These are phyloP conservation scores for Suillus fuscotomentosus DNA, from an alignment of 768 basidiomycete species.

Conservation along the genomic window DNA sequence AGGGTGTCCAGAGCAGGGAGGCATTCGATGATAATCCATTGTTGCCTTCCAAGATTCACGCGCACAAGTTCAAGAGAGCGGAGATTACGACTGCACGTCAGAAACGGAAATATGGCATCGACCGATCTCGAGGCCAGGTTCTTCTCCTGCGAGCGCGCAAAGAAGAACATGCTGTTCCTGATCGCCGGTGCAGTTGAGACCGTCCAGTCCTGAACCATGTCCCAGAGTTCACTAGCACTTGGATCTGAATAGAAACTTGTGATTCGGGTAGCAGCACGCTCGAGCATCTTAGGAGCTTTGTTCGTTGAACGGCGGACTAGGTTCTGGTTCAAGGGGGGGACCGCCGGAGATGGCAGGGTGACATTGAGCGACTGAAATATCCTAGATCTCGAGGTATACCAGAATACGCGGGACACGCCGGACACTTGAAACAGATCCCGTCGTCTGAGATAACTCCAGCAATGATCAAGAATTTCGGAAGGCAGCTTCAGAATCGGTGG, in stretches of 20 bases:
- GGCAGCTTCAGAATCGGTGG: background rate
- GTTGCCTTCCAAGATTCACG: background rate
- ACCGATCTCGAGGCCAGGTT: background rate
- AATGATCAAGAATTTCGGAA: background rate
- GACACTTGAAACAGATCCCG: background rate
- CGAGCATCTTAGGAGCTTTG: background rate
- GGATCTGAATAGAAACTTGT: slow-evolving; percentile 2
- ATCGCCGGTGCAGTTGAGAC: background rate
- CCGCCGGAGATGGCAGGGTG: background rate
- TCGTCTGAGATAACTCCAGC: background rate
- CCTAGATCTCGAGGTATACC: background rate
- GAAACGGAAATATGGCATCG: background rate
- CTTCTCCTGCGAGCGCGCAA: background rate
- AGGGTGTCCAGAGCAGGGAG: background rate
- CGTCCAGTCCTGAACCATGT: background rate
- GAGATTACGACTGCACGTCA: background rate
- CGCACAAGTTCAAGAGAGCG: background rate
- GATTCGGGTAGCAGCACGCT: background rate
- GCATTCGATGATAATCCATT: background rate
- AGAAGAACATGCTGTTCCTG: background rate
- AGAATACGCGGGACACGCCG: background rate
- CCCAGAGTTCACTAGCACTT: background rate
- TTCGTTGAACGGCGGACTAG: background rate
- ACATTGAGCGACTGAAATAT: background rate
- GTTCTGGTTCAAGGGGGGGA: background rate